Percentiles rank a stretch among this genome's conserved stretches.
Evolutionary conservation across 2,329 filamentous ascomycete genomes (phyloP).

Genomic region (Chaetomium globosum): DNA sequence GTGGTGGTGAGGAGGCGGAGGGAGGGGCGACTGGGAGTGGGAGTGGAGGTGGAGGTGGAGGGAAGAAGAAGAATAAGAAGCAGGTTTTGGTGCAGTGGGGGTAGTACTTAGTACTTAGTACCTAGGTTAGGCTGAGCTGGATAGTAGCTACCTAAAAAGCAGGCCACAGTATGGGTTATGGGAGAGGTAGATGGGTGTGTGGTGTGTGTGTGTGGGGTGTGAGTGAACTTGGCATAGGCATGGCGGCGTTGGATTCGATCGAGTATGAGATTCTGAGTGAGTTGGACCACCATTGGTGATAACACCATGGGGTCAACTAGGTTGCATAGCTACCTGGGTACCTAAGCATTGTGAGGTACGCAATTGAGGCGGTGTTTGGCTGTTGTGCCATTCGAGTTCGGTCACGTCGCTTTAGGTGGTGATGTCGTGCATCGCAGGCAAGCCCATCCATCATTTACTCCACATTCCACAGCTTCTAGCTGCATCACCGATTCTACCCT

Average conservation of each 20-base stretch:
- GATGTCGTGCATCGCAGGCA: too few relatives aligned
- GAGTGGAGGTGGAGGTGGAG: slow-evolving; percentile 41
- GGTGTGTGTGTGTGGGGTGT: too few relatives aligned
- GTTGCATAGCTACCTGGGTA: neutral
- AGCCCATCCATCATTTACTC: too few relatives aligned
- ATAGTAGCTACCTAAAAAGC: neutral
- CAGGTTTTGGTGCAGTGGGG: slow-evolving; percentile 65
- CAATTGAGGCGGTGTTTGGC: too few relatives aligned
- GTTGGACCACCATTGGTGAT: neutral
- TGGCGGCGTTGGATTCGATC: neutral
- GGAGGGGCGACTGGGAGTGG: slow-evolving; percentile 43
- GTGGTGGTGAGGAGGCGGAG: slow-evolving; percentile 8
- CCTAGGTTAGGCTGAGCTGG: neutral
- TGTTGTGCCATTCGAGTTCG: too few relatives aligned
- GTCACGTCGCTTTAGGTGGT: too few relatives aligned
- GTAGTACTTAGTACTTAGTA: slow-evolving; percentile 40
- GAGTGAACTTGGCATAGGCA: neutral
- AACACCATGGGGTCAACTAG: neutral
- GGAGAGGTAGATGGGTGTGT: neutral
- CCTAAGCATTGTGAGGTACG: too few relatives aligned
- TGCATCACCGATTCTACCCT: too few relatives aligned
- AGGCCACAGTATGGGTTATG: neutral
- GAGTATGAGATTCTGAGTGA: neutral
- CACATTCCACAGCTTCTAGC: too few relatives aligned
- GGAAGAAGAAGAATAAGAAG: slow-evolving; percentile 65